These are phyloP conservation scores for Parachlorella kessleri DNA, from an alignment of 139 green algal species.

Conservation along the genomic window DNA sequence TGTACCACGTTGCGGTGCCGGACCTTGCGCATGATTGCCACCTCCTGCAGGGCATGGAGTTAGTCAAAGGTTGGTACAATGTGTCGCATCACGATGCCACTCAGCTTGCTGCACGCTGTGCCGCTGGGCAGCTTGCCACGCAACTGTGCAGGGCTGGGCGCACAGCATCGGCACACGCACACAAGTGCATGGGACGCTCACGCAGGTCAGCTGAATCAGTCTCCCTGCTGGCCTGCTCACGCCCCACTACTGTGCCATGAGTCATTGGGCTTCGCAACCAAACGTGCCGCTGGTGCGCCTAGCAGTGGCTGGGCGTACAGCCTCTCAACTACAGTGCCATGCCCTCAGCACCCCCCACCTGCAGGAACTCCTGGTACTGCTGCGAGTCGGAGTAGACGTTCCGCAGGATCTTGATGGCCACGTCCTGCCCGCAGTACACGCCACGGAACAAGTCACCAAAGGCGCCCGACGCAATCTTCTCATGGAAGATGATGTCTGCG, in stretches of 20 bases:
- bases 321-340: no score
- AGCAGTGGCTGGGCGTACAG: no score
- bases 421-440: slow-evolving; percentile 96
- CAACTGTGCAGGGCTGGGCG: no score
- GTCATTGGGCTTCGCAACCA: no score
- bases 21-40: slow-evolving; percentile 91
- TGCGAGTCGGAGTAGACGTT: slow-evolving; percentile 82
- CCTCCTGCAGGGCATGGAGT: slow-evolving; percentile 65
- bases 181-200: neutral
- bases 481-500: slow-evolving; percentile 78
- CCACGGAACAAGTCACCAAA: slow-evolving; percentile 97
- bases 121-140: no score
- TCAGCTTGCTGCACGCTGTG: no score
- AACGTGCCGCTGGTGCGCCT: no score
- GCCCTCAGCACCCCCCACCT: slow-evolving; percentile 38
- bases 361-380: slow-evolving; percentile 91
- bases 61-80: no score
- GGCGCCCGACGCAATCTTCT: slow-evolving; percentile 87
- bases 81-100: no score
- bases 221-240: no score
- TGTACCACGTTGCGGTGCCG: slow-evolving; percentile 98
- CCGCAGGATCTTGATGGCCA: slow-evolving; percentile 98
- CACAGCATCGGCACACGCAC: neutral
- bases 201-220: no score
- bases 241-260: no score